Evolutionary conservation across 805 yeast genomes (phyloP).

Genomic region (Debaryomyces tyrocola): DNA sequence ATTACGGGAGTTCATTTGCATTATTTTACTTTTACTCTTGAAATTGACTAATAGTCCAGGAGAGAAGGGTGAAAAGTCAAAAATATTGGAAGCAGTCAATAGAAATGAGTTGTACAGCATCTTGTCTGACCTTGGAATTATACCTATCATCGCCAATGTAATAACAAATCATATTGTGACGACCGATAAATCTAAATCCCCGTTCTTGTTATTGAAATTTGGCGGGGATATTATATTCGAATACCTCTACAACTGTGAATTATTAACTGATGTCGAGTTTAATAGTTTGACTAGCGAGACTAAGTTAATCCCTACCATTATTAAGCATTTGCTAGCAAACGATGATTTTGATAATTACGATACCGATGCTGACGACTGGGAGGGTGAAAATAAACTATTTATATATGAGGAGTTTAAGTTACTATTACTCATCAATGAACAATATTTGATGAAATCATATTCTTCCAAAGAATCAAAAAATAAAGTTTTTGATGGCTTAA

Average conservation of each 20-base stretch:
- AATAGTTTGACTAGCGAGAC: slow-evolving; percentile 24
- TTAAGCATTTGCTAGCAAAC: slow-evolving; percentile 29
- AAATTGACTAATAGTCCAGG: slow-evolving; percentile 25
- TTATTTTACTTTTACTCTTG: slow-evolving; percentile 30
- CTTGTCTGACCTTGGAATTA: slow-evolving; percentile 24
- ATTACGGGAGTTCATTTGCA: slow-evolving; percentile 36
- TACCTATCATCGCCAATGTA: slow-evolving; percentile 29
- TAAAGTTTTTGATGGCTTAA: slow-evolving; percentile 54
- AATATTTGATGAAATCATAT: slow-evolving; percentile 67
- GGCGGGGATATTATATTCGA: slow-evolving; percentile 42
- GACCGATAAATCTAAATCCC: slow-evolving; percentile 16
- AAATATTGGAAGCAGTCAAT: slow-evolving; percentile 15
- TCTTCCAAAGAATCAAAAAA: slow-evolving; percentile 35
- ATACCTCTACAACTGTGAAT: slow-evolving; percentile 35
- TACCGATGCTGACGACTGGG: slow-evolving; percentile 35
- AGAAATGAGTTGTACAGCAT: slow-evolving; percentile 16
- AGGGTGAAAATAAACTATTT: slow-evolving; percentile 54
- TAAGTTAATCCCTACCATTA: slow-evolving; percentile 26
- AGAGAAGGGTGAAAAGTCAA: slow-evolving; percentile 14
- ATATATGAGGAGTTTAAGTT: slow-evolving; percentile 67
- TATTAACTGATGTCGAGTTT: slow-evolving; percentile 36
- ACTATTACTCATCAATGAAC: slow-evolving; percentile 79
- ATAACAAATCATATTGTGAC: slow-evolving; percentile 25
- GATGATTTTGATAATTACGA: slow-evolving; percentile 36
- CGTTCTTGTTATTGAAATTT: slow-evolving; percentile 36